Evolutionary conservation across 805 yeast species (phyloP), one percentile per base, ranked within the genome.

Genomic region (Candida silvicultrix): DNA sequence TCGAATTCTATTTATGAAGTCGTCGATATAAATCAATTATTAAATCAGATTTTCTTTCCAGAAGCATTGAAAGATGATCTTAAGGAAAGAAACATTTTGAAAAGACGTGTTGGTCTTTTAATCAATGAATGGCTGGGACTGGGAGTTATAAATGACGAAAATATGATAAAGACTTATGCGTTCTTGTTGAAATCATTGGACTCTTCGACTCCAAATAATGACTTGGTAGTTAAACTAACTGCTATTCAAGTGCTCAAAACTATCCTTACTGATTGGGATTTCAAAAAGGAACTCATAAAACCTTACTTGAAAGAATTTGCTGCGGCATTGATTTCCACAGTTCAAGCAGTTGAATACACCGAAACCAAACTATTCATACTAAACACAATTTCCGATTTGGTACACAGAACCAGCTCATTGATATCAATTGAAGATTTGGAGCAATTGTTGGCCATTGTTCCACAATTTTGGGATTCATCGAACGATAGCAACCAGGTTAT

Each of bases 251-350:
- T 92, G 0, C 65, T 90, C 19, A 74, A 81, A 48, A 73, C 78
- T 25, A 71, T 86, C 42, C 70, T 92, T 29, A 90, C 88, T 49
- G 97, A 89, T 56, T 88, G 95, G 87, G 90, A 86, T 49, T 90
- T 92, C 62, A 73, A 80, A 35, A 83, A 86, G 49, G 69, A 66
- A 15, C 80, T 70, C 28, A 88, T 94, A 56, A 66, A 75, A 50
- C 88, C 92, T 1, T 89, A 67, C 57, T 67, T 85, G 45, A 73
- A 76, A 25, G 70, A 70, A 1, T 74, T 76, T 37, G 73, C 85
- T 11, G 54, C 64, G 2, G 61, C 73, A n/a, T 59, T 81, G 14
- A 60, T 89, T 29, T 62, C 63, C 9, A 57, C 85, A 18, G 58
- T 89, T 36, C 66, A 70, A 8, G 67, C 68, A 7, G 71, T 83